phyloP scores from a whole-genome alignment of 352 stramenopile species.

The Blastocystis hominis region DNA sequence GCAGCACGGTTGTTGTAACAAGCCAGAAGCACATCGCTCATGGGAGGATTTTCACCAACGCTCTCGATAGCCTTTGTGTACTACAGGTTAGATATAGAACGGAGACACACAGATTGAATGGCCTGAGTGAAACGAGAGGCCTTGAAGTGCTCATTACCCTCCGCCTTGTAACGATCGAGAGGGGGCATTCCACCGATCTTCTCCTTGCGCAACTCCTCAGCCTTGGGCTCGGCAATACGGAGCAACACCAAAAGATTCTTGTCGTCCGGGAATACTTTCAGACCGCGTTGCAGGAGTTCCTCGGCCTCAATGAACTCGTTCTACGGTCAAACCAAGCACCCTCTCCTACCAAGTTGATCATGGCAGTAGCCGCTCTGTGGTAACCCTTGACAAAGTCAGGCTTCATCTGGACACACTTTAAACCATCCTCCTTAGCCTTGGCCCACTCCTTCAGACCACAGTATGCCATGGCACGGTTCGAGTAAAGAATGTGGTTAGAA shows the following conservation, averaged over 20 bases:
- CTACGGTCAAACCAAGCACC: background rate
- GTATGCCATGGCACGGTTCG: slow-evolving; percentile 66
- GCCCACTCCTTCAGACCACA: slow-evolving; percentile 14
- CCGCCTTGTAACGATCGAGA: slow-evolving; percentile 73
- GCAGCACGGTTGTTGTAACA: slow-evolving; percentile 80
- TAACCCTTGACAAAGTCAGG: slow-evolving; percentile 77
- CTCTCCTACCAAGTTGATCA: slow-evolving; percentile 66
- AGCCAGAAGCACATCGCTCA: slow-evolving; percentile 68
- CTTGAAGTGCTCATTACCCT: slow-evolving; percentile 80
- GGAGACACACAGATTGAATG: slow-evolving; percentile 64
- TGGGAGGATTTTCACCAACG: slow-evolving; percentile 63
- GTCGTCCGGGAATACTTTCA: slow-evolving; percentile 49
- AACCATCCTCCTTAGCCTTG: slow-evolving; percentile 70
- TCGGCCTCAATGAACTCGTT: slow-evolving; percentile 58
- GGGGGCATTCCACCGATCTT: slow-evolving; percentile 63
- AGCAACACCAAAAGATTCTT: slow-evolving; percentile 49
- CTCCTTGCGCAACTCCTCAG: background rate
- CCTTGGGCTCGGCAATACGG: slow-evolving; percentile 40
- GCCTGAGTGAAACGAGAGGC: slow-evolving; percentile 71
- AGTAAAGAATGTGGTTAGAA: slow-evolving; percentile 78
- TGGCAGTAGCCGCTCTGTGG: slow-evolving; percentile 73
- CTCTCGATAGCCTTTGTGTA: slow-evolving; percentile 73
- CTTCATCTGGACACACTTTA: slow-evolving; percentile 73
- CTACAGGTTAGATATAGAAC: slow-evolving; percentile 58
- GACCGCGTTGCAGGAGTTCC: slow-evolving; percentile 15